phyloP scores from a whole-genome alignment of 1,139 yeast species.

The Candida glucosophila region DNA sequence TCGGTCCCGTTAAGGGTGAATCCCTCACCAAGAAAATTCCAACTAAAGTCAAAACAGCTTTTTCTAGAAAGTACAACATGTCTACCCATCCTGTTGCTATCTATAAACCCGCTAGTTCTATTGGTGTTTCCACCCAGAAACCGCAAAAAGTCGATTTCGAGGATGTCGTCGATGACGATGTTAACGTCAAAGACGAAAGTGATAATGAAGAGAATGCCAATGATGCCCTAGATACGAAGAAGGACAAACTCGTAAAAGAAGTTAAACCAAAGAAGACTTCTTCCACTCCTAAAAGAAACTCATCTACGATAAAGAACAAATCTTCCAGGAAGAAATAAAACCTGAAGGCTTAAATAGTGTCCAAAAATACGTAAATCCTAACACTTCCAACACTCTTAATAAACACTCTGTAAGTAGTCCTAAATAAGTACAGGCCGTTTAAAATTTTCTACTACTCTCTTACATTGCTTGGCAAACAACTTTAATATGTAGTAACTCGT shows the following conservation, averaged over 20 bases:
- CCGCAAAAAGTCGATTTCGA: slow-evolving; percentile 44
- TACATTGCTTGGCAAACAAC: too few species aligned
- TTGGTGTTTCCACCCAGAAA: slow-evolving; percentile 24
- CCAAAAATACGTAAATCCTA: too few species aligned
- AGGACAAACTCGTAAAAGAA: slow-evolving; percentile 37
- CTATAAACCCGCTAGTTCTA: slow-evolving; percentile 57
- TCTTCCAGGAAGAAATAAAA: too few species aligned
- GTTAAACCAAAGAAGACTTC: slow-evolving; percentile 16
- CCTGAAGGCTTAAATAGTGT: too few species aligned
- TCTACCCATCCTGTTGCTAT: slow-evolving; percentile 79
- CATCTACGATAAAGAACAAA: slow-evolving; percentile 10
- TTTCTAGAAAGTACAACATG: slow-evolving; percentile 77
- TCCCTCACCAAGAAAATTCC: slow-evolving; percentile 52
- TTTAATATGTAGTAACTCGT: too few species aligned
- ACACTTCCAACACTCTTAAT: too few species aligned
- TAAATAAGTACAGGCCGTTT: too few species aligned
- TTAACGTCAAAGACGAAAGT: slow-evolving; percentile 29
- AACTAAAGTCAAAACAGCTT: slow-evolving; percentile 69
- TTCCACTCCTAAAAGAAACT: slow-evolving; percentile 8
- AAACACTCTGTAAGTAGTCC: too few species aligned
- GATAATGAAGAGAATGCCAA: slow-evolving; percentile 17
- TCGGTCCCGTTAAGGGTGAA: slow-evolving; percentile 48
- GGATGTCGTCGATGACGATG: slow-evolving; percentile 59
- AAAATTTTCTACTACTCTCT: too few species aligned
- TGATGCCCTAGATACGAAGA: slow-evolving; percentile 29